Base-by-base conservation (phyloP, 192 early-diverging fungal species). In the Globomyces pollinis-pini region DNA sequence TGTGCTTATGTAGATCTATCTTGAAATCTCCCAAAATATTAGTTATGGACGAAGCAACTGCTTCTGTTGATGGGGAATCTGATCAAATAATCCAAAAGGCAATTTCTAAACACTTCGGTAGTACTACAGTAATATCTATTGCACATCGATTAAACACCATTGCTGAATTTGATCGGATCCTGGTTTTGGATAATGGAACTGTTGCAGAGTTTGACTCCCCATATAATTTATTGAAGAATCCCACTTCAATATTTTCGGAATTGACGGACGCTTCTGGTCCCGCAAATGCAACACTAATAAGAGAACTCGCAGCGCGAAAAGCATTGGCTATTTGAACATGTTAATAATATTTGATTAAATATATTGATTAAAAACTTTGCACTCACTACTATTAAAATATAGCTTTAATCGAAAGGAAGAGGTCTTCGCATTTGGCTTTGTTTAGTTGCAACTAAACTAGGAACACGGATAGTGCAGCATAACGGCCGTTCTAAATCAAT, bases 171-270 rank as follows among this genome's bases (percentile, higher is more conserved):
- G 73, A 73, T 57, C 28, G 62, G 13, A 64, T 78, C 13, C 43
- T 76, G 2, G 73, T 78, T 1, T 58, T 92, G 60, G 87, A 89
- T 66, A 77, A 76, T 24, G 94, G 94, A 6, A 55, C 67, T 8
- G 59, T 96, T 5, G 80, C 79, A 4, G 91, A 98, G 59, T 92
- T 81, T 75, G 94, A 91, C 61, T 76, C 80, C 31, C 91, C 92
- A 1, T 65, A 67, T 16, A 65, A 50, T 1, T 71, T 95, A 49
- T 67, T 97, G 68, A 64, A 60, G 20, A 68, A 71, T 34, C 23
- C 38, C 4, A 39, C 60, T 11, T 45, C 54, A 3, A 35, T 38
- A 11, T 76, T 76, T 44, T 53, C 65, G 23, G 42, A 66, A 13
- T 44, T 76, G 67, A 60, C 74, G n/a, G 58, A 41, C 11, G 53